Evolutionary conservation across 345 rosid genomes (phyloP).

Genomic region (Brassica juncea): DNA sequence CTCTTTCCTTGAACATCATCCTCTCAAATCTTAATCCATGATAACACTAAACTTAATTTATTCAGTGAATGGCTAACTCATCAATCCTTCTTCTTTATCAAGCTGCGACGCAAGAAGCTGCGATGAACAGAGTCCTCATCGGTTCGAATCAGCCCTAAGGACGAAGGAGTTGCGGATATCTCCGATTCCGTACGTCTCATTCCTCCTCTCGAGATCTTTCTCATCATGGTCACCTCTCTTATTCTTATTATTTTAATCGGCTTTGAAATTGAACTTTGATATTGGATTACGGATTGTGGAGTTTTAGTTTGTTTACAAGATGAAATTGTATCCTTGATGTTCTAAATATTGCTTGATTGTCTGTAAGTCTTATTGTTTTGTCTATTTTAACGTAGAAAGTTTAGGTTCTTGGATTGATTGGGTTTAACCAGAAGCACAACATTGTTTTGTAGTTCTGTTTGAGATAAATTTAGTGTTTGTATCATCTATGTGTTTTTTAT

Average conservation of each 20-base stretch:
- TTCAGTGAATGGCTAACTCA: neutral
- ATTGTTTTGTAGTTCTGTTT: too few relatives aligned
- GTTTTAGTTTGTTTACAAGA: neutral
- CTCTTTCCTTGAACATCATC: neutral
- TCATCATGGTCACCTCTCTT: neutral
- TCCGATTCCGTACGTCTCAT: neutral
- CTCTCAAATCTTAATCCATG: neutral
- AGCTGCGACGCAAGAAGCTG: neutral
- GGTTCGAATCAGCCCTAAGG: neutral
- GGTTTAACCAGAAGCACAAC: neutral
- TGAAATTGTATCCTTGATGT: neutral
- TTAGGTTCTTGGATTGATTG: constrained; percentile 24
- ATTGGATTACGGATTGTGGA: neutral
- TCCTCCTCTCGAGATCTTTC: neutral
- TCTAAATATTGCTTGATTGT: neutral
- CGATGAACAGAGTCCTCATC: neutral
- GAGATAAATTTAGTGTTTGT: constrained; percentile 8
- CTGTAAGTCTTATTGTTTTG: constrained; percentile 1
- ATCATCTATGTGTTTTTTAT: too few relatives aligned
- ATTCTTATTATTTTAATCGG: neutral
- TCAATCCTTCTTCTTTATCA: neutral
- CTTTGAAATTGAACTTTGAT: neutral
- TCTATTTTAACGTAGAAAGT: neutral
- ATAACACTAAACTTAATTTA: neutral
- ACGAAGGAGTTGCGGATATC: neutral